Percentiles rank a stretch among this genome's conserved stretches.
Conservation (phyloP, 1,284 basidiomycete genomes). For the Tylopilus orsonianus region DNA sequence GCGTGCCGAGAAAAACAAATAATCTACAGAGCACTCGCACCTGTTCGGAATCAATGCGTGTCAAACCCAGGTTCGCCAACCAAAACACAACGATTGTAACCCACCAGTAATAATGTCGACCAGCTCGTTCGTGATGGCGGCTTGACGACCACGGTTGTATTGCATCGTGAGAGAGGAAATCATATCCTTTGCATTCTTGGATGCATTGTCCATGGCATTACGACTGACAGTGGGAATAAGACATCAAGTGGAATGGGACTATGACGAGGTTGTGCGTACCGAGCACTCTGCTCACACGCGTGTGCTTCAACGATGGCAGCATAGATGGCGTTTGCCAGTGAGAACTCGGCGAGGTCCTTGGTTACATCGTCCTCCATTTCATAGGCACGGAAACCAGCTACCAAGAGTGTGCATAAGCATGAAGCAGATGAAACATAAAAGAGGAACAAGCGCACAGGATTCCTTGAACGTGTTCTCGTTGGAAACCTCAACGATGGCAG, state of each 20-base stretch:
- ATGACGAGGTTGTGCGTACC: slow-evolving; percentile 44
- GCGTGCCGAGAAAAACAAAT: slow-evolving; percentile 11
- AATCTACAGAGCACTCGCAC: slow-evolving; percentile 44
- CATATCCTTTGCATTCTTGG: slow-evolving; percentile 97
- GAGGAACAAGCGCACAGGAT: slow-evolving; percentile 54
- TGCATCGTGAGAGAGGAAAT: slow-evolving; percentile 84
- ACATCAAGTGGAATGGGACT: slow-evolving; percentile 13
- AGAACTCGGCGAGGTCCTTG: slow-evolving; percentile 94
- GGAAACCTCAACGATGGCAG: slow-evolving; percentile 74
- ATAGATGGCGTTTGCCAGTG: slow-evolving; percentile 95
- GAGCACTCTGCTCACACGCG: slow-evolving; percentile 90
- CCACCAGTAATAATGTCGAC: slow-evolving; percentile 93
- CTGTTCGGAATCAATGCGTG: slow-evolving; percentile 19
- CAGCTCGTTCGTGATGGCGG: slow-evolving; percentile 94
- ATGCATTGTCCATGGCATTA: slow-evolving; percentile 99
- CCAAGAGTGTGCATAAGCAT: background rate
- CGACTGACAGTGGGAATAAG: slow-evolving; percentile 49
- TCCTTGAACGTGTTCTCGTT: slow-evolving; percentile 79
- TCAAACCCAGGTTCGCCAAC: background rate
- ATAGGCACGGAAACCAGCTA: slow-evolving; percentile 87
- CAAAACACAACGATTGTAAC: background rate
- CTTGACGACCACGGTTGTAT: slow-evolving; percentile 99
- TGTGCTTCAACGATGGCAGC: slow-evolving; percentile 94
- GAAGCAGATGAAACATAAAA: background rate
- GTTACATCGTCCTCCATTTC: slow-evolving; percentile 96